Evolutionary conservation across 225 moss, liverwort and hornwort species (phyloP).

Genomic region (Anthoceros angustus): DNA sequence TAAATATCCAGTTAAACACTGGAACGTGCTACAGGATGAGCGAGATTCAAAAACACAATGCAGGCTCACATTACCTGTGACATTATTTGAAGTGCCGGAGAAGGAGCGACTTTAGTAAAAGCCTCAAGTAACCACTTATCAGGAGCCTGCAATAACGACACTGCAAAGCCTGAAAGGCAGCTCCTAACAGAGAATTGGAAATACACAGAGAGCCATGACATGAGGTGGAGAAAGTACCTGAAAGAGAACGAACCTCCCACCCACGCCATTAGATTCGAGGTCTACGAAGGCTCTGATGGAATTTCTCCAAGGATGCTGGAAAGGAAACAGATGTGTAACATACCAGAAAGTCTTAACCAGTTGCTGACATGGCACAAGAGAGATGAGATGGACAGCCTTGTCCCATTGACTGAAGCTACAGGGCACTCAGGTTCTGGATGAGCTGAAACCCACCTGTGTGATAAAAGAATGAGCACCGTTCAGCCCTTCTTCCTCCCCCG

Average conservation of each 20-base stretch:
- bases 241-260: constrained; percentile 68
- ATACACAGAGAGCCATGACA: not conserved
- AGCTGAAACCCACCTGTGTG: constrained; percentile 26
- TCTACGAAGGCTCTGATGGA: constrained; percentile 68
- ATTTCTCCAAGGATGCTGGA: constrained; percentile 62
- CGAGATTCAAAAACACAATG: not conserved
- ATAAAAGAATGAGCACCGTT: constrained; percentile 89
- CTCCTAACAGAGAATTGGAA: not conserved
- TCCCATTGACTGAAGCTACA: not conserved
- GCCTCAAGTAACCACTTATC: constrained; percentile 52
- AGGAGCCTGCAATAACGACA: constrained; percentile 10
- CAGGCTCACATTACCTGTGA: constrained; percentile 32
- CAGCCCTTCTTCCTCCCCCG: constrained; percentile 95
- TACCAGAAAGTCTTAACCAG: not conserved
- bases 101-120: constrained; percentile 56
- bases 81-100: constrained; percentile 52
- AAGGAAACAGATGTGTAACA: not conserved
- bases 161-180: not conserved
- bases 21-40: no score
- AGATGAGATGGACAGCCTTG: not conserved
- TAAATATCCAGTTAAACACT: no score
- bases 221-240: constrained; percentile 20
- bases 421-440: not conserved
- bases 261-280: constrained; percentile 71
- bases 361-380: not conserved